These are phyloP conservation scores for Schoenoplectus triqueter DNA, from an alignment of 202 grass and related monocot species.

Conservation along the genomic window DNA sequence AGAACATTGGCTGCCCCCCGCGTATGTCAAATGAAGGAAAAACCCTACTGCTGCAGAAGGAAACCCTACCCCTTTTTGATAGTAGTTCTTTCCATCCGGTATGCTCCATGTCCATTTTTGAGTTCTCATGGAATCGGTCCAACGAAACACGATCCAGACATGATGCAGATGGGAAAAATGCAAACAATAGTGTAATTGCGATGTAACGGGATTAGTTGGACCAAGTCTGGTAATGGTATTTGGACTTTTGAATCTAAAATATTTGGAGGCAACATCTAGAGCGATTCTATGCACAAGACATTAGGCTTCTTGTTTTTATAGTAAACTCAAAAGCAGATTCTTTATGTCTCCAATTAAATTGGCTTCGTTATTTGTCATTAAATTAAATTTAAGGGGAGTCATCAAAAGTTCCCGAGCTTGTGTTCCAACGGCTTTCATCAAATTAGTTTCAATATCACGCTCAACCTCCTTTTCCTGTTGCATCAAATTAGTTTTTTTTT, in stretches of 20 bases:
- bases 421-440: too few relatives aligned
- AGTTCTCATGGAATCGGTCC: background rate
- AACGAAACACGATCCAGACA: background rate
- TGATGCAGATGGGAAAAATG: too few relatives aligned
- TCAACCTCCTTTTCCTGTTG: too few relatives aligned
- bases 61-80: background rate
- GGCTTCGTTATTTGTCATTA: too few relatives aligned
- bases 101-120: background rate
- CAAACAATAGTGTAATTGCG: background rate
- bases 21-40: background rate
- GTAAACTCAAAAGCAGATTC: too few relatives aligned
- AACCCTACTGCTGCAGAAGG: background rate
- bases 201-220: conserved; percentile 13
- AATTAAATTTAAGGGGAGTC: too few relatives aligned
- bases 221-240: background rate
- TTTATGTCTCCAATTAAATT: too few relatives aligned
- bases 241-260: background rate
- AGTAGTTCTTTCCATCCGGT: background rate
- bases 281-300: background rate
- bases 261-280: background rate
- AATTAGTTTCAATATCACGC: too few relatives aligned
- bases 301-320: too few relatives aligned
- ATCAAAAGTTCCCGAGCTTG: too few relatives aligned
- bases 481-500: too few relatives aligned
- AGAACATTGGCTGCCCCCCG: background rate